phyloP scores from a whole-genome alignment of 2,329 filamentous ascomycete species.

The Zymoseptoria pseudotritici region DNA sequence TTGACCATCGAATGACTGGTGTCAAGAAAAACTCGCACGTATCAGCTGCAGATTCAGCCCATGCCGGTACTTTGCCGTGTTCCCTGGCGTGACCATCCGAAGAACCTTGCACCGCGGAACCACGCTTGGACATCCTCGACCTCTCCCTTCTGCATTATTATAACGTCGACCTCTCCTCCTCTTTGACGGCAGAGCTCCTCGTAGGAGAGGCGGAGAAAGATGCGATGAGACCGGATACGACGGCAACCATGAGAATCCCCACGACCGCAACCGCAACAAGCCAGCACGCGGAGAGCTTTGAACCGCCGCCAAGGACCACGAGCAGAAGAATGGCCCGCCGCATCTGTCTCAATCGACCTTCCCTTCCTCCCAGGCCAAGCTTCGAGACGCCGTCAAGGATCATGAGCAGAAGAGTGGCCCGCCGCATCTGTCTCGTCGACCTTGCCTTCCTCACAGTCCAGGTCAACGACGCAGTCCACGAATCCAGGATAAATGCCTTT shows the following conservation, averaged over 20 bases:
- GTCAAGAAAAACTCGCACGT: too few species aligned
- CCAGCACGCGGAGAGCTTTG: conserved; percentile 3
- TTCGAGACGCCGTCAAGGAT: conserved; percentile 35
- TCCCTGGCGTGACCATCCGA: conserved; percentile 19
- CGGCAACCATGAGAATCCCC: too few species aligned
- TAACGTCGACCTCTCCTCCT: conserved; percentile 33
- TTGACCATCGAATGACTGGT: too few species aligned
- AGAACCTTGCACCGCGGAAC: conserved; percentile 17
- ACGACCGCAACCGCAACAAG: too few species aligned
- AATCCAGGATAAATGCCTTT: conserved; percentile 26
- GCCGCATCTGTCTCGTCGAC: conserved; percentile 38
- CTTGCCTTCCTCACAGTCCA: conserved; percentile 53
- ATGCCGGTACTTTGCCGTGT: too few species aligned
- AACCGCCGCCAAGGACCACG: too few species aligned
- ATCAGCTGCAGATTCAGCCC: too few species aligned
- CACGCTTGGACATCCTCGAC: conserved; percentile 20
- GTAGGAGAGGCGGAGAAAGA: background rate
- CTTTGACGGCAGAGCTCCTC: conserved; percentile 35
- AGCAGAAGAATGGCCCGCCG: conserved; percentile 11
- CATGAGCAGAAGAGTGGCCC: conserved; percentile 30
- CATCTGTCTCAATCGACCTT: conserved; percentile 47
- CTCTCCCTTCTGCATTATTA: conserved; percentile 8
- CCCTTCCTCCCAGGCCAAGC: conserved; percentile 42
- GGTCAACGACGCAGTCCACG: conserved; percentile 35
- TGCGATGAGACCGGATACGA: too few species aligned